phyloP scores from a whole-genome alignment of 495 filamentous ascomycete species.

The Trichocladium uniseriatum region DNA sequence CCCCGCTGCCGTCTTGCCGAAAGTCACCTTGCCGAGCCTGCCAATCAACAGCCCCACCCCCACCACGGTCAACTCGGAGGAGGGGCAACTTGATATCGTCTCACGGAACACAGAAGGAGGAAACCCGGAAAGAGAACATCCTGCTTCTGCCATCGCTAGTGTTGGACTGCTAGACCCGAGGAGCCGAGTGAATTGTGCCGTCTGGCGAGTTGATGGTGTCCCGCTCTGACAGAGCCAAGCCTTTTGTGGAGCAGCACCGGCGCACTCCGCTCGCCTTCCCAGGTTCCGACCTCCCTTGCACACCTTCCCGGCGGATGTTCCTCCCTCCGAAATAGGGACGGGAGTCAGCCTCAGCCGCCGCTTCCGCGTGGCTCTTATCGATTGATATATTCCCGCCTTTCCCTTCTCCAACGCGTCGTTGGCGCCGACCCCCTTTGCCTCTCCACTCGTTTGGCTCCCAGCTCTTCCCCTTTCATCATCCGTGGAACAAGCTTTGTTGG shows the following conservation, averaged over 20 bases:
- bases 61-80: not conserved
- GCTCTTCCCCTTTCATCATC: not conserved
- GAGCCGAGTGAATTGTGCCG: no score
- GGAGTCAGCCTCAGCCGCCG: slow-evolving; percentile 6
- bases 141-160: not conserved
- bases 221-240: no score
- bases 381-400: not conserved
- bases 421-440: not conserved
- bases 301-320: not conserved
- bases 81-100: not conserved
- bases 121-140: not conserved
- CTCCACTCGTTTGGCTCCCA: no score
- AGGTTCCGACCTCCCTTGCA: not conserved
- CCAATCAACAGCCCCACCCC: slow-evolving; percentile 1
- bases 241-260: no score
- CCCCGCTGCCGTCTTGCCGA: not conserved
- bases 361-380: not conserved
- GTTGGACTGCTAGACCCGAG: not conserved
- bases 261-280: not conserved
- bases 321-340: slow-evolving; percentile 1
- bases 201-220: no score
- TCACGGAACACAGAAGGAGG: not conserved
- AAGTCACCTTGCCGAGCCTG: no score
- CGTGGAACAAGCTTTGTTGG: not conserved
- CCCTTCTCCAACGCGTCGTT: not conserved